Conservation (phyloP, 257 asterid genomes). For the Gardenia jasminoides region DNA sequence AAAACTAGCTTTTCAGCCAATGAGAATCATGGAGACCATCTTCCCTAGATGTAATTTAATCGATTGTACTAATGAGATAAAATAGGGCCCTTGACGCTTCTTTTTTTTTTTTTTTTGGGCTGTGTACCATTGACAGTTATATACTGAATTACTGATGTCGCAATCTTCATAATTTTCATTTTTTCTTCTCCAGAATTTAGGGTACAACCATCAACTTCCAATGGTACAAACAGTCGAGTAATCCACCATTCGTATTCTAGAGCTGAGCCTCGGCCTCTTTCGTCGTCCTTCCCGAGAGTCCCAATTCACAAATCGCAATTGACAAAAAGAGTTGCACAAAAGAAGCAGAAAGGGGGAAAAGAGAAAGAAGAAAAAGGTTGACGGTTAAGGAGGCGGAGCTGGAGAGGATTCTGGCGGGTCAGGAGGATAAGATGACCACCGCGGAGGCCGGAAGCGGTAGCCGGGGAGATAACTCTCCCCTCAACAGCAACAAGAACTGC, state of each 20-base stretch:
- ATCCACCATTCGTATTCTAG: no score
- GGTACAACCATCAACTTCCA: neutral
- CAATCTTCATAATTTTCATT: no score
- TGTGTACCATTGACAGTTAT: no score
- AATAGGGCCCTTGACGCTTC: no score
- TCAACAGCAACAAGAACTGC: neutral
- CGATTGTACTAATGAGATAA: no score
- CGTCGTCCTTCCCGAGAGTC: neutral
- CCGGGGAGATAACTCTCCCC: neutral
- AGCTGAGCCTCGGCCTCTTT: neutral
- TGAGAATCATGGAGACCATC: no score
- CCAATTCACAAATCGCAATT: neutral
- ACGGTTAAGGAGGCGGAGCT: slow-evolving; percentile 20
- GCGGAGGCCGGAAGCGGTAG: neutral
- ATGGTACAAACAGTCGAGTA: neutral
- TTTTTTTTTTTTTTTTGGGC: no score
- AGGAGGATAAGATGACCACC: slow-evolving; percentile 3
- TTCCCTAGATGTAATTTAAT: no score
- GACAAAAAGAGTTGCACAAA: neutral
- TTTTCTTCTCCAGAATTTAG: no score
- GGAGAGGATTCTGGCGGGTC: slow-evolving; percentile 7
- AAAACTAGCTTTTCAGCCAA: no score
- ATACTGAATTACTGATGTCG: no score
- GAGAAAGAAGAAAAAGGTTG: neutral
- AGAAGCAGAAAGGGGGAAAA: neutral